Evolutionary conservation across 1,139 yeast genomes (phyloP).

Genomic region (Scheffersomyces quercinus): DNA sequence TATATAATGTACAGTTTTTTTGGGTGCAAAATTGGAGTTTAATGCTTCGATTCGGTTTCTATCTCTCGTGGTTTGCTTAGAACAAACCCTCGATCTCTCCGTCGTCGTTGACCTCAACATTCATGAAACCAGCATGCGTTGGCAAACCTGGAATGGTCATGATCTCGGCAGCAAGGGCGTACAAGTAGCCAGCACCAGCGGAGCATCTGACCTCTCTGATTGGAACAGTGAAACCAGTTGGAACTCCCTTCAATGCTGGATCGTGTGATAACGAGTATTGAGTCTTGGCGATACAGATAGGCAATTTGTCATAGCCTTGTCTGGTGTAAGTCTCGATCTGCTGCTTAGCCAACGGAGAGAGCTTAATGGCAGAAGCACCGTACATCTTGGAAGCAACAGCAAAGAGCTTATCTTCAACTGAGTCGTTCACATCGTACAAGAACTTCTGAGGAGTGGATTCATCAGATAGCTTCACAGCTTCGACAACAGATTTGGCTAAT

Average conservation of each 20-base stretch:
- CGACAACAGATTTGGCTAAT: constrained; percentile 68
- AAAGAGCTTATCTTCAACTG: constrained; percentile 63
- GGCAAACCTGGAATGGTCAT: constrained; percentile 85
- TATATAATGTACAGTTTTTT: no score
- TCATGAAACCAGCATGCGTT: constrained; percentile 82
- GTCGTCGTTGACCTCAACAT: constrained; percentile 75
- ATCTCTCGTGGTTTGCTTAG: constrained; percentile 20
- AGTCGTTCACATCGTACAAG: constrained; percentile 59
- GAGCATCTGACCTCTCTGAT: constrained; percentile 79
- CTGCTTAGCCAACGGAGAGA: constrained; percentile 64
- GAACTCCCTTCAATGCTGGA: constrained; percentile 79
- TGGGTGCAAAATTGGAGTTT: no score
- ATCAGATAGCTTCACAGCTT: constrained; percentile 46
- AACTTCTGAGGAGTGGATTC: constrained; percentile 45
- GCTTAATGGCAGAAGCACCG: constrained; percentile 70
- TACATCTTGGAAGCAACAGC: constrained; percentile 74
- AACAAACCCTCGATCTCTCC: constrained; percentile 82
- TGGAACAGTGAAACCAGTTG: constrained; percentile 76
- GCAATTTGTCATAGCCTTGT: constrained; percentile 74
- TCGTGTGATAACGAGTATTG: constrained; percentile 83
- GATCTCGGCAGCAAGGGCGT: constrained; percentile 80
- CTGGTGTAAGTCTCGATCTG: constrained; percentile 65
- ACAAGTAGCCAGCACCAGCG: constrained; percentile 81
- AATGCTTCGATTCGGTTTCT: neutral
- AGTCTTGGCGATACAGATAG: constrained; percentile 82